These are phyloP conservation scores for Psophocarpus tetragonolobus DNA, from an alignment of 306 rosid species.

Conservation along the genomic window DNA sequence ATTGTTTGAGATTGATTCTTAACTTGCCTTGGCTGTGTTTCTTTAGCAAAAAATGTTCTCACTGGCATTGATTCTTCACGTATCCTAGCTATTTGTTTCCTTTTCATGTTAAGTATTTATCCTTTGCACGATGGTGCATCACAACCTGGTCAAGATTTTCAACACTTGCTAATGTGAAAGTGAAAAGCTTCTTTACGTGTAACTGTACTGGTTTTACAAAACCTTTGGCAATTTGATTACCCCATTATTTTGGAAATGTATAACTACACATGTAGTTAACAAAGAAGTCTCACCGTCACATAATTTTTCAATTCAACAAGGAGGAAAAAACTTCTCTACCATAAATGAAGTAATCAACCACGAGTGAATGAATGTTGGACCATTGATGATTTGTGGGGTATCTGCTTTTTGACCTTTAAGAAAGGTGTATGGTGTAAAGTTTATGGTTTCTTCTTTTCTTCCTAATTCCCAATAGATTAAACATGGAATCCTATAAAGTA, in stretches of 20 bases:
- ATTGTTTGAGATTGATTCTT: conserved; percentile 39
- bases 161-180: neutral
- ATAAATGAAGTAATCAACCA: neutral
- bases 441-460: neutral
- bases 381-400: neutral
- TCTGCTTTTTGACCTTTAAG: conserved; percentile 54
- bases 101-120: conserved; percentile 14
- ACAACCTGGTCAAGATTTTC: neutral
- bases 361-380: neutral
- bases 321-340: neutral
- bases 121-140: conserved; percentile 23
- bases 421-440: conserved; percentile 14
- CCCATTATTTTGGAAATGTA: neutral
- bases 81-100: neutral
- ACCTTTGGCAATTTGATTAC: neutral
- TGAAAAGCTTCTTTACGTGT: neutral
- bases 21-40: conserved; percentile 39
- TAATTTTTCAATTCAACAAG: neutral
- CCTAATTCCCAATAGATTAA: conserved; percentile 35
- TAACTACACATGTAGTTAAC: neutral
- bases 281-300: neutral
- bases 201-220: neutral
- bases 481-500: conserved; percentile 53
- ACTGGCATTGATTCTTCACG: conserved; percentile 20
- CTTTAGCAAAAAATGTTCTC: conserved; percentile 27